phyloP scores from a whole-genome alignment of 1,284 basidiomycete genomes.

The Lignosus rhinocerotis region DNA sequence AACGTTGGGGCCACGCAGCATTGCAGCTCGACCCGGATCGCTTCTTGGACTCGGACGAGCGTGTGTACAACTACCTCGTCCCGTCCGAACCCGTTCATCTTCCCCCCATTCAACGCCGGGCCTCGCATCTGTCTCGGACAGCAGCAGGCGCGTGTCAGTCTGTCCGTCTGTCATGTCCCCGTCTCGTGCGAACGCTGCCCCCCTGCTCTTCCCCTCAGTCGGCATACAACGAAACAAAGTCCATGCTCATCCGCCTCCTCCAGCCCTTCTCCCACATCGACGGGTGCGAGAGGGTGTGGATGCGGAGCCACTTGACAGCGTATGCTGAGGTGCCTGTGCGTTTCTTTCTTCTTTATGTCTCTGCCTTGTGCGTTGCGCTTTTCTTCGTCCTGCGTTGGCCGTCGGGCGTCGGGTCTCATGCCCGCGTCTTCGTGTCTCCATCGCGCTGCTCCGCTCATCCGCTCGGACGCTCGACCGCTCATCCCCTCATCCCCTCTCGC shows the following conservation, averaged over 20 bases:
- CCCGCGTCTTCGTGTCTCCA: no score
- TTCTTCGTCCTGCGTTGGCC: no score
- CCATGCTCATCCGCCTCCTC: constrained; percentile 64
- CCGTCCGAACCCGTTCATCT: constrained; percentile 46
- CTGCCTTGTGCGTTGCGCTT: neutral
- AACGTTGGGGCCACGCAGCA: neutral
- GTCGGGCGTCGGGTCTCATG: no score
- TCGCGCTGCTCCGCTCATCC: no score
- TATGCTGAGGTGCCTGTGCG: constrained; percentile 44
- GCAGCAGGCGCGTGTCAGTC: no score
- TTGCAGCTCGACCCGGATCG: constrained; percentile 47
- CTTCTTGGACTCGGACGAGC: constrained; percentile 43
- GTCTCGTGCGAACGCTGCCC: no score
- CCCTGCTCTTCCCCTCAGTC: no score
- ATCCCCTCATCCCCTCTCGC: no score
- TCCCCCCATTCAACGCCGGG: constrained; percentile 51
- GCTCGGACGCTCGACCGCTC: no score
- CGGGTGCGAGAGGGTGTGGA: constrained; percentile 50
- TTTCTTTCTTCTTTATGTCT: neutral
- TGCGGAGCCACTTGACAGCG: constrained; percentile 59
- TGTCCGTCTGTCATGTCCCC: no score
- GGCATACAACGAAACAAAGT: constrained; percentile 72
- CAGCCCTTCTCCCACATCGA: constrained; percentile 57
- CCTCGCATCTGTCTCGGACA: constrained; percentile 51
- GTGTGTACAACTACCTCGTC: constrained; percentile 37